phyloP scores from a whole-genome alignment of 148 eudicot genomes.

The Silene uniflora region DNA sequence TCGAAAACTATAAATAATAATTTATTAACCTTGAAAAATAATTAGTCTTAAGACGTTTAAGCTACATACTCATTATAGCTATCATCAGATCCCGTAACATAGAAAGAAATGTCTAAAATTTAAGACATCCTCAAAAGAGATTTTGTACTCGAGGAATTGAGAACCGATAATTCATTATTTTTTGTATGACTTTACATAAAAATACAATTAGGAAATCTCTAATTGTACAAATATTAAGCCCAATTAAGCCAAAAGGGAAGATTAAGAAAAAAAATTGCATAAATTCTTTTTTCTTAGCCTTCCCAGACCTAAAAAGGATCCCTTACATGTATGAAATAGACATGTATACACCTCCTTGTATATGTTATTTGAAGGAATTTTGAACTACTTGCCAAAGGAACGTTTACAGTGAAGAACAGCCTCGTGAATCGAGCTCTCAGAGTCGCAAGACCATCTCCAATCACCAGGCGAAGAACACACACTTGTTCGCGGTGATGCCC shows the following conservation, averaged over 20 bases:
- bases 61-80: no score
- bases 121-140: no score
- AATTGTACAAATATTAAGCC: neutral
- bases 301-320: neutral
- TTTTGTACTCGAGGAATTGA: no score
- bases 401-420: conserved; percentile 95
- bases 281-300: neutral
- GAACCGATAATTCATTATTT: neutral
- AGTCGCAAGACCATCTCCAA: conserved; percentile 67
- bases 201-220: neutral
- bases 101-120: no score
- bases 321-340: neutral
- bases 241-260: neutral
- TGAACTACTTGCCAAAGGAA: conserved; percentile 50
- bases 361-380: neutral
- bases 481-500: conserved; percentile 54
- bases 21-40: no score
- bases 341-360: neutral
- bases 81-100: no score
- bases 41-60: no score
- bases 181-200: conserved; percentile 7
- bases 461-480: conserved; percentile 46
- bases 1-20: neutral
- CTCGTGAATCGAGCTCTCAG: conserved; percentile 80
- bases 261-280: neutral